Evolutionary conservation across 768 basidiomycete species (phyloP), one percentile per base, ranked within the genome.

Genomic region (Pholiota conissans): DNA sequence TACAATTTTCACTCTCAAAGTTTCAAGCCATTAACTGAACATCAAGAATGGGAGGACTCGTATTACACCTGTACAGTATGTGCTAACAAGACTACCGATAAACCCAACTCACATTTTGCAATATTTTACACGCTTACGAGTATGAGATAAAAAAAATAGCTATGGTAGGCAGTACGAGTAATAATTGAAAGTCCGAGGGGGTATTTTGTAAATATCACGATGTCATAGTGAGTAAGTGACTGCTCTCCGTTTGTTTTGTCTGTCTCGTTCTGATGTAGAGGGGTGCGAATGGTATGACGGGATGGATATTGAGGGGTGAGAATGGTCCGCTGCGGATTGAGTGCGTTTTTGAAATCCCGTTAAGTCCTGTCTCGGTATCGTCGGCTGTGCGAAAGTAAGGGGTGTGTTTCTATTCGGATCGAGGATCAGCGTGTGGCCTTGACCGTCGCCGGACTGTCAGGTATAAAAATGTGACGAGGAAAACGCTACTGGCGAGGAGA

Each of bases 151-250:
- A 30, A n/a, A n/a, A 49, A 29, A 30, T 45, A 45, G 42, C 42
- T 45, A 24, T 45, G 22, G 11, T 37, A 27, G 51, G 51, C 35
- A 34, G 11, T 35, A 51, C 52, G 35, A 18, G 53, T 54, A 54
- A 45, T 46, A 54, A n/a, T 13, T 11, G 28, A 18, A 54, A 54
- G 53, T 54, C 53, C 53, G 53, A 18, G 49, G 49, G 52, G 52
- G 52, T 52, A 52, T 52, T n/a, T 26, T 54, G 32, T 54, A 29
- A 54, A 42, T 54, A 46, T 46, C 40, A 30, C 46, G 28, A n/a
- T 29, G 53, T 54, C 53, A 42, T 54, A 26, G 53, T 54, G 29
- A 54, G 52, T 46, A 46, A n/a, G 18, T 30, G 42, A n/a, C 16
- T 14, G 51, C 20, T 7, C 48, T 27, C 49, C 7, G 52, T 45